phyloP scores from a whole-genome alignment of 306 rosid species.

The Betula pendula region DNA sequence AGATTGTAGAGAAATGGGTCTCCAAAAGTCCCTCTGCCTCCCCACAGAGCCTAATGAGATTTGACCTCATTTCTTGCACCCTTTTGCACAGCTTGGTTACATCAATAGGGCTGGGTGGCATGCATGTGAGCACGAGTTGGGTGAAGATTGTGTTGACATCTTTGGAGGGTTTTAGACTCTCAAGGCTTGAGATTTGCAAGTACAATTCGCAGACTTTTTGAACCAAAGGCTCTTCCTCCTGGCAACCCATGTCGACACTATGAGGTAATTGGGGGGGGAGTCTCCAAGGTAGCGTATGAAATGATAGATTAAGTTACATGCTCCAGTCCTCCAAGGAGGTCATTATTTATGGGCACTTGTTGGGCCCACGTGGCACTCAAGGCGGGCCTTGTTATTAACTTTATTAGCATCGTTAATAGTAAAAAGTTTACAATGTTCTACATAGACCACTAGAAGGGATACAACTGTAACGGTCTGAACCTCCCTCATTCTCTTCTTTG shows the following conservation, averaged over 20 bases:
- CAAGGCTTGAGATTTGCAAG: constrained; percentile 59
- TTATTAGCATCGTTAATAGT: too few species aligned
- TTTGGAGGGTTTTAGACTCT: constrained; percentile 68
- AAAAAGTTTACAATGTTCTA: neutral
- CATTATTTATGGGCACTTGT: constrained; percentile 17
- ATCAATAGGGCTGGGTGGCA: constrained; percentile 64
- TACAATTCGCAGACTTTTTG: constrained; percentile 50
- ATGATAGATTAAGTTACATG: neutral
- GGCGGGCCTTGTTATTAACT: neutral
- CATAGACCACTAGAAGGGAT: neutral
- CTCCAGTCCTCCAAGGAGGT: too few species aligned
- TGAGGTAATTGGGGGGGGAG: constrained; percentile 10
- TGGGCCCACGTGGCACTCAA: constrained; percentile 7
- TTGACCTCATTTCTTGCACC: constrained; percentile 56
- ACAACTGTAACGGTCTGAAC: neutral
- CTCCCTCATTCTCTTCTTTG: too few species aligned
- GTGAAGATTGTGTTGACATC: constrained; percentile 88
- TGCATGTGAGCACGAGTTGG: constrained; percentile 75
- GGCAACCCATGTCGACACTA: constrained; percentile 76
- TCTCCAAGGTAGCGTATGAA: neutral
- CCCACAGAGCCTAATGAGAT: constrained; percentile 67
- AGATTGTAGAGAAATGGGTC: constrained; percentile 55
- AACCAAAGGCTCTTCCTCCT: constrained; percentile 57
- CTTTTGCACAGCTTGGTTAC: constrained; percentile 41
- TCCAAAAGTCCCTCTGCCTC: constrained; percentile 76